These are phyloP conservation scores for Agrocybe pediades DNA, from an alignment of 768 basidiomycete species.

Conservation along the genomic window DNA sequence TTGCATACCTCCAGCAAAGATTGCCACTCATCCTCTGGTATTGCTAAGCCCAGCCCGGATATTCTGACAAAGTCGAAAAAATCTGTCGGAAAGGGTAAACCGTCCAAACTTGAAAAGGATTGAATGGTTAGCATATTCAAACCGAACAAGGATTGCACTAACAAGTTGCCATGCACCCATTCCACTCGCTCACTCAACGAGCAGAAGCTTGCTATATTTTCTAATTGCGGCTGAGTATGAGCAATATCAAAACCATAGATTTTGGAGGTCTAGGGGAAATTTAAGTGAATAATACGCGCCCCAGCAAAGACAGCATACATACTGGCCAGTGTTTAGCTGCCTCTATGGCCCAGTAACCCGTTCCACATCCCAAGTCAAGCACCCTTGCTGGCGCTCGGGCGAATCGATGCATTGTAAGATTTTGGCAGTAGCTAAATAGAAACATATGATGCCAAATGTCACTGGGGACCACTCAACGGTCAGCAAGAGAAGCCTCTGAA, in stretches of 20 bases:
- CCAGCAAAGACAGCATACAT: slow-evolving; percentile 14
- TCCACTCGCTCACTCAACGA: slow-evolving; percentile 50
- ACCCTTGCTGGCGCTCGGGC: slow-evolving; percentile 49
- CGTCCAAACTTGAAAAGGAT: slow-evolving; percentile 51
- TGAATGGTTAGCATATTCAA: not conserved
- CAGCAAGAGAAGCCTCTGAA: not conserved
- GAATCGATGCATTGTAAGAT: slow-evolving; percentile 58
- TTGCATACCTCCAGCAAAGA: slow-evolving; percentile 59
- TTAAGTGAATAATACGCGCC: not conserved
- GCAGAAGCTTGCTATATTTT: slow-evolving; percentile 33
- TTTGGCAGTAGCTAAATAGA: slow-evolving; percentile 45
- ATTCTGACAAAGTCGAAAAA: slow-evolving; percentile 71
- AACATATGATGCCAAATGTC: slow-evolving; percentile 78
- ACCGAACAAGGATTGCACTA: slow-evolving; percentile 20
- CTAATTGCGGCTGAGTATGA: slow-evolving; percentile 54
- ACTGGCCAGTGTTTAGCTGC: slow-evolving; percentile 71
- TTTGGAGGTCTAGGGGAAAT: slow-evolving; percentile 42
- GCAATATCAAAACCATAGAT: slow-evolving; percentile 64
- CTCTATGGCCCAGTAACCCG: slow-evolving; percentile 70
- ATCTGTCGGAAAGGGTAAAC: slow-evolving; percentile 56
- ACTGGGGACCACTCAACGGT: slow-evolving; percentile 33
- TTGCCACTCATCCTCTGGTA: slow-evolving; percentile 80
- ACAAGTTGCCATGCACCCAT: slow-evolving; percentile 77
- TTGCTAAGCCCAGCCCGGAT: slow-evolving; percentile 61
- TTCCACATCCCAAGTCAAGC: slow-evolving; percentile 74